Percentiles rank a stretch among this genome's conserved stretches.
These are phyloP conservation scores for Coemansia sp. DNA, from an alignment of 192 early-diverging fungal species.

Conservation along the genomic window DNA sequence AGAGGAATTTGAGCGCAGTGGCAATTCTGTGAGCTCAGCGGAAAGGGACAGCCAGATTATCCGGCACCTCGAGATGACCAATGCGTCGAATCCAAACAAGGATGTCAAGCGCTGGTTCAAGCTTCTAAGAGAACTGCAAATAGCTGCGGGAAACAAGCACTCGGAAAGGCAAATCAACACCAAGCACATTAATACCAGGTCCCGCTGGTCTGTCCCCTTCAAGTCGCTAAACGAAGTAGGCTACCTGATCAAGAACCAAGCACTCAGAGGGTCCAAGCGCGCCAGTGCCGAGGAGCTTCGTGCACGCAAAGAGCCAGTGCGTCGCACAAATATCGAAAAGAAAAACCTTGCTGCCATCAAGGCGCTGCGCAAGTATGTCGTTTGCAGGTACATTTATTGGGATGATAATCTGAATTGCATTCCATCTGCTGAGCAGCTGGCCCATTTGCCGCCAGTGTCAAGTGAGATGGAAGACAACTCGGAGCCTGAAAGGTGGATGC, in stretches of 20 bases:
- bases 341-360: conserved; percentile 44
- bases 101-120: conserved; percentile 23
- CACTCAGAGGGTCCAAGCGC: conserved; percentile 16
- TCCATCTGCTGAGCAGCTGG: neutral
- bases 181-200: conserved; percentile 50
- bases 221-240: conserved; percentile 48
- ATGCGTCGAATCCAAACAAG: conserved; percentile 36
- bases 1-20: neutral
- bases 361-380: conserved; percentile 33
- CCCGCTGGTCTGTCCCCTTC: conserved; percentile 50
- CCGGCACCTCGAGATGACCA: conserved; percentile 17
- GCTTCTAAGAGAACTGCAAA: conserved; percentile 28
- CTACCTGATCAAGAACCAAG: conserved; percentile 47
- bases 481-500: conserved; percentile 44
- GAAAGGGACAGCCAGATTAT: conserved; percentile 25
- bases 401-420: conserved; percentile 3
- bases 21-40: neutral
- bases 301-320: neutral
- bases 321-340: conserved; percentile 43
- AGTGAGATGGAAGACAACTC: conserved; percentile 30
- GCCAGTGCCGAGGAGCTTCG: neutral
- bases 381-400: conserved; percentile 24
- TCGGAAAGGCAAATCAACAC: conserved; percentile 45
- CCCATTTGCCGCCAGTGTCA: neutral
- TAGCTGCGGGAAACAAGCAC: conserved; percentile 33